A percentile compares a stretch with the other conserved stretches of the same genome.
Evolutionary conservation across 345 rosid species (phyloP).

Genomic region (Rhizophora apiculata): DNA sequence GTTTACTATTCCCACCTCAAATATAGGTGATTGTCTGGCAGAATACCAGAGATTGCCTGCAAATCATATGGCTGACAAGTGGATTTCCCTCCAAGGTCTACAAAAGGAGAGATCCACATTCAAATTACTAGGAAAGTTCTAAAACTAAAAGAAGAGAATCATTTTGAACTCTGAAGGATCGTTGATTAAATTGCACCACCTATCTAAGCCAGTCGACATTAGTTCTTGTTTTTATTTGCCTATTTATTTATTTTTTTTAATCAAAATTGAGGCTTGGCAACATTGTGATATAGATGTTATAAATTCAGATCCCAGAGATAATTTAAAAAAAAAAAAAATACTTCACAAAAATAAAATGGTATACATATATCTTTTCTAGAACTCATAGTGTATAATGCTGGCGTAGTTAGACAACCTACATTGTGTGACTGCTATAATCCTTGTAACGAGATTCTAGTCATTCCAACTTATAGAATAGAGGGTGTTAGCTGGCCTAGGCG

Average conservation of each 20-base stretch:
- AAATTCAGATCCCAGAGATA: not conserved
- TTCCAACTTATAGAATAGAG: no score
- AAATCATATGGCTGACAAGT: conserved; percentile 72
- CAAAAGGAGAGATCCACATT: conserved; percentile 71
- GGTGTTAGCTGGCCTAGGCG: no score
- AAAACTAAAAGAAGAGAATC: conserved; percentile 36
- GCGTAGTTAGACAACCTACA: no score
- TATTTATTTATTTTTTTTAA: no score
- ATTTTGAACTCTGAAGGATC: conserved; percentile 56
- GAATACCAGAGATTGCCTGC: conserved; percentile 85
- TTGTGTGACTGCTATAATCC: no score
- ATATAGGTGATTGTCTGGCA: conserved; percentile 74
- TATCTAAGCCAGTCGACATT: conserved; percentile 46
- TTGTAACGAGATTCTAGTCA: no score
- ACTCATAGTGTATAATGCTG: no score
- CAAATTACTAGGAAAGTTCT: conserved; percentile 74
- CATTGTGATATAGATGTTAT: no score
- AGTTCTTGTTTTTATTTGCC: not conserved
- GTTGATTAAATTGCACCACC: conserved; percentile 45
- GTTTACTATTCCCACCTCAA: conserved; percentile 64
- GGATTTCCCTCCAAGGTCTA: conserved; percentile 99
- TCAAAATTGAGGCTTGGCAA: no score
- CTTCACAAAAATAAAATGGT: no score
- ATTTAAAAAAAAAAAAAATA: no score
- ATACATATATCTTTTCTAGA: no score